Evolutionary conservation across 2,329 filamentous ascomycete genomes (phyloP), one percentile per base, ranked within the genome.

Genomic region (Colletotrichum simmondsii): DNA sequence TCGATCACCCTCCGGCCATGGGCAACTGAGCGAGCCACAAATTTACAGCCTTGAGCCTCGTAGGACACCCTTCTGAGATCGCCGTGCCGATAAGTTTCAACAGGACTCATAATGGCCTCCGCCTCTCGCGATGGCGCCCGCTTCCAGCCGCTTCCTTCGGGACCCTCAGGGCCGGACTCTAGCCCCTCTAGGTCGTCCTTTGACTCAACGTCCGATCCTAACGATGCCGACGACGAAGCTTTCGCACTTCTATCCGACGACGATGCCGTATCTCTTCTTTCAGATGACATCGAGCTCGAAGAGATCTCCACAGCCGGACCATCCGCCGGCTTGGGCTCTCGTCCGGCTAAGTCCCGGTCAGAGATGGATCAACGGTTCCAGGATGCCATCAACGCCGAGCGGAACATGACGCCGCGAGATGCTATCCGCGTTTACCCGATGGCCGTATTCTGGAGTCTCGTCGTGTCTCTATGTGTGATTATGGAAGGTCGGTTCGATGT

Each of bases 351-450:
- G 12, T 14, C 7, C 14, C 30, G 52, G 14, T 28, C 24, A 8
- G 49, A 42, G 1, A 46, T 42, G 19, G 62, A 65, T 19, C 12
- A 14, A 30, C 24, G 6, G 52, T 28, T 37, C 49, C 30, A 22
- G 35, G 66, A 68, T 28, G 59, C 52, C 5, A 54, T 68, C 52
- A 11, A 68, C 7, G 66, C 35, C 28, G 76, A 78, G 54, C 79
- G 80, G 49, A 75, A 75, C 46, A 74, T 80, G 2, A 74, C 75
- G 16, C 72, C 77, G 10, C 58, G 74, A 1, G 73, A 79, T 22
- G 80, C 80, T 3, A 72, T 82, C n/a, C 74, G 76, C 1, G 72
- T 71, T 26, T 81, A 81, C 65, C 75, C 68, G 28, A 76, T 75
- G 75, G 79, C 78, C 11, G 75, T 79, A 53, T 71, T 74, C 60